Evolutionary conservation across 352 stramenopile genomes (phyloP).

Genomic region (Phytophthora macrochlamydospora): DNA sequence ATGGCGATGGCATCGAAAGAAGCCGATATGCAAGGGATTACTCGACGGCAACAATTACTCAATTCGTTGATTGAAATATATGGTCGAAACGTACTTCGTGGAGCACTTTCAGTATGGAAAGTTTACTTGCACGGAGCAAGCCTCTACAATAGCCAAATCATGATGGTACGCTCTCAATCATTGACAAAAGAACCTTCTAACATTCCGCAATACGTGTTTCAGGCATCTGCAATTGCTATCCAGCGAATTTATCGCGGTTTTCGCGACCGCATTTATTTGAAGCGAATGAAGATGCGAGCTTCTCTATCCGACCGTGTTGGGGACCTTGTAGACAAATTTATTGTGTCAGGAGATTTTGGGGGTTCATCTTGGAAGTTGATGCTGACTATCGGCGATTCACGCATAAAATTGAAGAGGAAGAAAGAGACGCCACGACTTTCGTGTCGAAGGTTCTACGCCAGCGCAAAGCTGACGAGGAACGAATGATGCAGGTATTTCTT

Average conservation of each 20-base stretch:
- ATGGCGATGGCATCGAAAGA: conserved; percentile 10
- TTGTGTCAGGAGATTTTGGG: conserved; percentile 65
- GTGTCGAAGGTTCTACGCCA: conserved; percentile 50
- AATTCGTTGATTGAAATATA: conserved; percentile 11
- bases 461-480: conserved; percentile 52
- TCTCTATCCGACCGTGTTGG: conserved; percentile 49
- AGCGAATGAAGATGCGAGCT: conserved; percentile 40
- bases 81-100: conserved; percentile 17
- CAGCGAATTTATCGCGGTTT: conserved; percentile 61
- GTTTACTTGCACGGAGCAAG: conserved; percentile 27
- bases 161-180: too few species aligned
- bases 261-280: conserved; percentile 48
- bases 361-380: conserved; percentile 64
- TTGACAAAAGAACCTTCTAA: too few species aligned
- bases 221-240: conserved; percentile 43
- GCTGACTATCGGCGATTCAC: conserved; percentile 60
- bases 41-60: conserved; percentile 11
- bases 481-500: conserved; percentile 57
- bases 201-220: not conserved
- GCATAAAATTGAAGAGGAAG: conserved; percentile 47
- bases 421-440: conserved; percentile 56
- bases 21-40: not conserved
- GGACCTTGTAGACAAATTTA: conserved; percentile 48
- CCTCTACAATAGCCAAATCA: conserved; percentile 1
- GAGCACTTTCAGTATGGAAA: conserved; percentile 42